phyloP scores from a whole-genome alignment of 2,329 filamentous ascomycete species.

The Sporothrix globosa region DNA sequence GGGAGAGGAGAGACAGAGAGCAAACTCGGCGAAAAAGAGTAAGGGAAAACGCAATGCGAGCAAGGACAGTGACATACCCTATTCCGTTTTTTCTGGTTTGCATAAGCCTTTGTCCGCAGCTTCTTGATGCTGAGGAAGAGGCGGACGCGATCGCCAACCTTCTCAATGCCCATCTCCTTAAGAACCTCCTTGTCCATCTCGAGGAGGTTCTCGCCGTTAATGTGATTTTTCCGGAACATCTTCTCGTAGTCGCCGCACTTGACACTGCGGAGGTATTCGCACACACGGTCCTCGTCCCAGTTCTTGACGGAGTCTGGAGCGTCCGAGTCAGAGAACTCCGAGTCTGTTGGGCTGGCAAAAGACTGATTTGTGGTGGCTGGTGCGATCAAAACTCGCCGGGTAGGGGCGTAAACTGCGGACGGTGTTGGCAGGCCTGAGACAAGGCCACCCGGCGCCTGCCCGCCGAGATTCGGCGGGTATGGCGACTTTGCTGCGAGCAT shows the following conservation, averaged over 20 bases:
- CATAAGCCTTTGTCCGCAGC: conserved; percentile 73
- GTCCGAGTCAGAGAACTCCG: conserved; percentile 86
- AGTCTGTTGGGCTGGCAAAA: conserved; percentile 85
- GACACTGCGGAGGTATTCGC: conserved; percentile 86
- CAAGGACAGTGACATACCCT: conserved; percentile 57
- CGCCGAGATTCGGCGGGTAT: conserved; percentile 62
- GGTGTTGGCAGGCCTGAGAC: conserved; percentile 49
- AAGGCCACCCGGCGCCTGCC: conserved; percentile 48
- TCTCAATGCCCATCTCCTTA: conserved; percentile 98
- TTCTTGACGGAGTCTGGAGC: conserved; percentile 74
- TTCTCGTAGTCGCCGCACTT: conserved; percentile 94
- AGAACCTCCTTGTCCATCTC: conserved; percentile 96
- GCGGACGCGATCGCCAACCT: conserved; percentile 92
- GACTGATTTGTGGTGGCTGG: conserved; percentile 53
- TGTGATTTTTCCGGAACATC: conserved; percentile 83
- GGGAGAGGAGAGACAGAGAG: neutral
- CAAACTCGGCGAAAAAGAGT: neutral
- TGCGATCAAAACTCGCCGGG: conserved; percentile 57
- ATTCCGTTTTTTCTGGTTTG: conserved; percentile 80
- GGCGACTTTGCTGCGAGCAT: conserved; percentile 77
- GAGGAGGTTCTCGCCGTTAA: conserved; percentile 94
- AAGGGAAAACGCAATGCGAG: neutral
- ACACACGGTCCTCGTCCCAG: conserved; percentile 91
- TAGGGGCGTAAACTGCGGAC: conserved; percentile 54
- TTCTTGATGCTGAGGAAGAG: conserved; percentile 86